These are phyloP conservation scores for Claviceps sp. DNA, from an alignment of 2,329 filamentous ascomycete genomes.

Conservation along the genomic window DNA sequence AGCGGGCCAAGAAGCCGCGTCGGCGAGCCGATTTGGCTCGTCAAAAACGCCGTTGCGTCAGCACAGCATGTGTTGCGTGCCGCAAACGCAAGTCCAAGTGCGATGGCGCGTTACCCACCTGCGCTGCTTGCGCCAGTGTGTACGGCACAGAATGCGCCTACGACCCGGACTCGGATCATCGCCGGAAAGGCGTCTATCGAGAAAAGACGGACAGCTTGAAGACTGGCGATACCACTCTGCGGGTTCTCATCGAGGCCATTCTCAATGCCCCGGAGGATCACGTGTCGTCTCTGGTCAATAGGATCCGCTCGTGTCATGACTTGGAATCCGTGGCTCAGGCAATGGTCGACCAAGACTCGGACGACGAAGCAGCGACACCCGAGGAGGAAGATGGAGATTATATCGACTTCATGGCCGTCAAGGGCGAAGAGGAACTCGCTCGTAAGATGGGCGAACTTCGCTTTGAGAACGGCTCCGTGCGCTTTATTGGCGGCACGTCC, in stretches of 20 bases:
- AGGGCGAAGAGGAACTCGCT: conserved; percentile 67
- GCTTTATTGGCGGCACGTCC: conserved; percentile 89
- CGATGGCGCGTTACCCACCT: conserved; percentile 81
- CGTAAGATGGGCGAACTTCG: conserved; percentile 88
- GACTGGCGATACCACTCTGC: conserved; percentile 73
- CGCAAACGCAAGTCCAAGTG: conserved; percentile 75
- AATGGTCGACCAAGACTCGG: conserved; percentile 30
- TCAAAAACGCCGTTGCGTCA: conserved; percentile 64
- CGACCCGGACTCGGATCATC: conserved; percentile 90
- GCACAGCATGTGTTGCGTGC: conserved; percentile 74
- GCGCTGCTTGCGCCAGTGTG: conserved; percentile 89
- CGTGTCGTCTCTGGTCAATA: conserved; percentile 65
- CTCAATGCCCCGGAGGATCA: conserved; percentile 84
- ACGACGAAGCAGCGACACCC: conserved; percentile 14
- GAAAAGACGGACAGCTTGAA: conserved; percentile 84
- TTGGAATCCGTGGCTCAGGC: conserved; percentile 43
- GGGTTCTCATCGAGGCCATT: conserved; percentile 86
- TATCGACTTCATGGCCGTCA: conserved; percentile 25
- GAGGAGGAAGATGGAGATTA: conserved; percentile 27
- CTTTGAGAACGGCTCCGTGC: conserved; percentile 73
- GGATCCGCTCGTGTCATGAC: conserved; percentile 75
- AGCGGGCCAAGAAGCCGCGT: conserved; percentile 31
- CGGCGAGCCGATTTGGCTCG: conserved; percentile 32
- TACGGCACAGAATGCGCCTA: conserved; percentile 87
- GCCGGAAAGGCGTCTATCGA: conserved; percentile 91